These are phyloP conservation scores for Lactifluus volemus DNA, from an alignment of 768 basidiomycete species.

Conservation along the genomic window DNA sequence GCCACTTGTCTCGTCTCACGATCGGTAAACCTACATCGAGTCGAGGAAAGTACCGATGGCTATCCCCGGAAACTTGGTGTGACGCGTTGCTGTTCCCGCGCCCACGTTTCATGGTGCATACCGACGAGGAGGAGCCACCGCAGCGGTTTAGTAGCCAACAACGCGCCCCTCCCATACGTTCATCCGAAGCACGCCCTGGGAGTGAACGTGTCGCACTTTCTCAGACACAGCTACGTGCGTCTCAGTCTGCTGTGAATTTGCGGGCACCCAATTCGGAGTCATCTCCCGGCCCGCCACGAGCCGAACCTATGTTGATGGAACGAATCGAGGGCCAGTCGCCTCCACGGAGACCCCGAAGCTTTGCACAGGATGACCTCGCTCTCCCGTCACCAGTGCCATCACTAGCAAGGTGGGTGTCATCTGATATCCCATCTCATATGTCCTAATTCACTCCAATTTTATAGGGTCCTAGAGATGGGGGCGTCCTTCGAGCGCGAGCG, in stretches of 20 bases:
- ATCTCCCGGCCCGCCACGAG: slow-evolving; percentile 14
- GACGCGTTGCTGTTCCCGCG: slow-evolving; percentile 71
- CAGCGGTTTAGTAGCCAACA: slow-evolving; percentile 14
- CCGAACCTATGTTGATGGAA: slow-evolving; percentile 9
- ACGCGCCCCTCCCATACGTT: neutral
- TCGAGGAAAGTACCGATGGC: slow-evolving; percentile 53
- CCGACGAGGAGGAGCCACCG: slow-evolving; percentile 28
- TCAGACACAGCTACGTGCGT: neutral
- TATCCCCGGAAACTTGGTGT: slow-evolving; percentile 74
- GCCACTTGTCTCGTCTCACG: slow-evolving; percentile 20
- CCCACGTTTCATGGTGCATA: slow-evolving; percentile 47
- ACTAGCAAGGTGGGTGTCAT: slow-evolving; percentile 33
- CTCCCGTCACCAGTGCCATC: slow-evolving; percentile 53
- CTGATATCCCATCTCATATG: neutral
- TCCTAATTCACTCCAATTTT: neutral
- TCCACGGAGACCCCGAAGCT: slow-evolving; percentile 43
- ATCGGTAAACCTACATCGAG: slow-evolving; percentile 19
- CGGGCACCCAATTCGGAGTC: neutral
- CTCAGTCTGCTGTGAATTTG: slow-evolving; percentile 4
- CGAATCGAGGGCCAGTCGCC: neutral
- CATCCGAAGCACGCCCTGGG: neutral
- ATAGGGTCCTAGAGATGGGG: slow-evolving; percentile 61
- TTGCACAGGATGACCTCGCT: slow-evolving; percentile 51
- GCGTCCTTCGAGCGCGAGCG: slow-evolving; percentile 54
- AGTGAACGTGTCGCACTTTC: neutral